Base-by-base conservation (phyloP, 1,139 yeast species). In the Pichia sp. region DNA sequence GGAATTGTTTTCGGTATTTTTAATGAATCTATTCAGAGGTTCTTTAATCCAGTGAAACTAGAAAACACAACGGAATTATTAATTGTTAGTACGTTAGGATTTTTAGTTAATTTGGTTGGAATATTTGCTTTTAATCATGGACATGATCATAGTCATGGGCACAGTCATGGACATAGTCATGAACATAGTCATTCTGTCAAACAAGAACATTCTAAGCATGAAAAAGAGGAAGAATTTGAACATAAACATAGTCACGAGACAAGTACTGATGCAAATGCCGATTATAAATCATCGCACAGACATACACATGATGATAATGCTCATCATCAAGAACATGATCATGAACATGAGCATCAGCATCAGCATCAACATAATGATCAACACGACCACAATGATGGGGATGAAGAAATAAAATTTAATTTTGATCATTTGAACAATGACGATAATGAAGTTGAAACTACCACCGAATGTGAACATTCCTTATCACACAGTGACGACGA, bases 121-220 rank as follows among this genome's bases (percentile, higher is more conserved):
- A 81, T 93, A 4, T 83, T 88, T 64, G 96, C 96, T 0, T 91
- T 93, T 54, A 88, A 86, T 55, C 97, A 89, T 60, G 89, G 86
- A 2, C 51, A 48, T 11, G 42, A 54, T 5, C 69, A 64, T 37
- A 31, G 47, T 2, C 66, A 63, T 43, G 37, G 46, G 1, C 65
- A 61, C 42, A 42, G 52, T 3, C 64, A 60, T 42, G 27, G 51
- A 6, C 66, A 65, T 34, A 34, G 53, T 13, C 73, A 70, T 43
- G 60, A 63, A 10, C 67, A 63, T 42, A 54, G 57, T 5, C 69
- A 67, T 43, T 53, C 50, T 5, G 68, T 60, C 44, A 26, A 19
- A 3, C 24, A 26, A 6, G 37, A 33, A 15, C 28, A 25, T 13
- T 25, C 40, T 15, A 33, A 49, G 22, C 38, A 35, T 4, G 35